These are phyloP conservation scores for Podaxis carcinomalis DNA, from an alignment of 768 basidiomycete genomes.

Conservation along the genomic window DNA sequence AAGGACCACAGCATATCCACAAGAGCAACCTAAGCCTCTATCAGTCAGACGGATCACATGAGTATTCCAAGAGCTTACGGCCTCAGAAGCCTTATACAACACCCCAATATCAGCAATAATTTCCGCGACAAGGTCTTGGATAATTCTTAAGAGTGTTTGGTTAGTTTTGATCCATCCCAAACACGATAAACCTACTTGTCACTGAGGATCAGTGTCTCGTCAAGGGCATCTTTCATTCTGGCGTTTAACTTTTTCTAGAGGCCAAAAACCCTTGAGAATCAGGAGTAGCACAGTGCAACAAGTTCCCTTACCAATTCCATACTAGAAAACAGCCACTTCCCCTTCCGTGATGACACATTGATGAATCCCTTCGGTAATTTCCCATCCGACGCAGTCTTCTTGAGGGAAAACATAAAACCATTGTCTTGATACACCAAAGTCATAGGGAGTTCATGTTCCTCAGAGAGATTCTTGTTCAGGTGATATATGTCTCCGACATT, in stretches of 20 bases:
- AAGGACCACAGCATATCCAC: constrained; percentile 91
- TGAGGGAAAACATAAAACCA: constrained; percentile 71
- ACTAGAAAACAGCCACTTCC: constrained; percentile 71
- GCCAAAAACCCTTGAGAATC: not conserved
- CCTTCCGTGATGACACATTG: constrained; percentile 61
- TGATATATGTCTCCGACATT: constrained; percentile 85
- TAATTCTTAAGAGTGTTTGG: constrained; percentile 47
- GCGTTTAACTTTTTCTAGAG: constrained; percentile 82
- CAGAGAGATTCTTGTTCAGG: constrained; percentile 53
- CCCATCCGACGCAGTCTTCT: constrained; percentile 61
- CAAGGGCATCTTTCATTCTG: constrained; percentile 85
- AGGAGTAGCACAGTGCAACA: not conserved
- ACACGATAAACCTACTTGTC: constrained; percentile 48
- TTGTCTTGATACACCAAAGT: constrained; percentile 66
- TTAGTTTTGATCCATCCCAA: not conserved
- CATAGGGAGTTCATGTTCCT: constrained; percentile 62
- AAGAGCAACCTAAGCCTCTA: constrained; percentile 60
- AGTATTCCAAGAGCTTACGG: constrained; percentile 35
- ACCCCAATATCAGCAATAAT: constrained; percentile 72
- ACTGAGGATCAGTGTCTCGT: constrained; percentile 84
- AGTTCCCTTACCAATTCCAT: constrained; percentile 65
- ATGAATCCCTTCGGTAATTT: constrained; percentile 70
- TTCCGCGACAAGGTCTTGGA: constrained; percentile 69
- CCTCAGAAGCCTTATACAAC: constrained; percentile 89
- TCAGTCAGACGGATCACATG: not conserved